Base-by-base conservation (phyloP, 1,139 yeast genomes). In the Geotrichum citri-aurantii region DNA sequence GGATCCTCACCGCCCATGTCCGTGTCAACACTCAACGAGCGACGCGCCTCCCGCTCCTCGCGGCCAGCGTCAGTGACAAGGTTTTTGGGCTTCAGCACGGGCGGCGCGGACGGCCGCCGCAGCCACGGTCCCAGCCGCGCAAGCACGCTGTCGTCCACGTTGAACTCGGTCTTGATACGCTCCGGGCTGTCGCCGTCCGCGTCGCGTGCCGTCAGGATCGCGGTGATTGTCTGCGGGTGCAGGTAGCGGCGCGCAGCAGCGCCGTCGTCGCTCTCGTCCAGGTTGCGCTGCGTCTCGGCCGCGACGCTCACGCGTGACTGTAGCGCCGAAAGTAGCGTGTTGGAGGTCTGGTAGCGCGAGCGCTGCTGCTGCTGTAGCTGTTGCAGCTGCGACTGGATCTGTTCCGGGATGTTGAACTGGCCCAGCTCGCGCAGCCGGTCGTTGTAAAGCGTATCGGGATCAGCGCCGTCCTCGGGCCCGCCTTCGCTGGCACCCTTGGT, bases 211-310 rank as follows among this genome's bases (percentile, higher is more conserved):
- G 44, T 48, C 23, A 65, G 56, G 17, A 65, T 58, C 1, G 67
- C 64, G 12, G 65, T 61, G 48, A 65, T 63, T 11, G 68, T 65
- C 31, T 55, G 62, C 11, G 65, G 61, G 21, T 63, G 66, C 24
- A 55, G 31, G 19, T 46, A 55, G 10, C n/a, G 23, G 21, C 50
- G 26, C 37, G 8, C 11, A 12, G 42, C 47, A 6, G 3, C 29
- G 11, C 42, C 47, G 51, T 27, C 50, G 31, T 23, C 10, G 31
- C 48, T 19, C 31, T 31, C n/a, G 29, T 50, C 31, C 17, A 14
- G 12, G 44, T 17, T 17, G n/a, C 46, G 27, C 24, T 55, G 23
- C 19, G 14, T 29, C 27, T 44, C 52, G 23, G 54, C 51, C 29
- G 48, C 24, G 3, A 55, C 48, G 6, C 14, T 14, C 6, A 33